phyloP scores from a whole-genome alignment of 345 rosid genomes.

The Linum tenue region DNA sequence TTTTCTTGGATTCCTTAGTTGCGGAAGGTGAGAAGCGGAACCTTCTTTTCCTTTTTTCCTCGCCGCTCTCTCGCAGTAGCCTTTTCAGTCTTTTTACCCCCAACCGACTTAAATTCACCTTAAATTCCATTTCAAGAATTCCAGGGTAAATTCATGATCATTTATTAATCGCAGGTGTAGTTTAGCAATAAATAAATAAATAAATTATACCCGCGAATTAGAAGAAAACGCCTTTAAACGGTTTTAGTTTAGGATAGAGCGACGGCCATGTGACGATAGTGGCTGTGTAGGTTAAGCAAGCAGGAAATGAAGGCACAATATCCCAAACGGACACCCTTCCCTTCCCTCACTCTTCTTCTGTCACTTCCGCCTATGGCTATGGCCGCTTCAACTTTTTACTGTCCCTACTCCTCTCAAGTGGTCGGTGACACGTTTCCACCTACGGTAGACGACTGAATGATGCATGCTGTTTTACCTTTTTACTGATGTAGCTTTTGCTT shows the following conservation, averaged over 20 bases:
- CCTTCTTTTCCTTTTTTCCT: slow-evolving; percentile 2
- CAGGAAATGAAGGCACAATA: neutral
- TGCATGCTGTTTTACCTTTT: neutral
- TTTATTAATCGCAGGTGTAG: too few species aligned
- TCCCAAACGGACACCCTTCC: neutral
- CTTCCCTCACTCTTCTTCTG: neutral
- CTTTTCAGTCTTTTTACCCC: slow-evolving; percentile 10
- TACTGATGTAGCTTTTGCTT: neutral
- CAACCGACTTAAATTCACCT: neutral
- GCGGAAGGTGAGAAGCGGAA: slow-evolving; percentile 1
- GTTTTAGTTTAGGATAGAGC: too few species aligned
- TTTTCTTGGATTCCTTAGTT: slow-evolving; percentile 22
- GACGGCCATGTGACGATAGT: neutral
- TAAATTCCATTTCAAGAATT: neutral
- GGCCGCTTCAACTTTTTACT: neutral
- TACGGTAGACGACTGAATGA: neutral
- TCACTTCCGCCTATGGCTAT: neutral
- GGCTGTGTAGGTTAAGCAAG: neutral
- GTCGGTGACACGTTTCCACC: neutral
- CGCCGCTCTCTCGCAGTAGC: slow-evolving; percentile 6
- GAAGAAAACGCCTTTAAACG: neutral
- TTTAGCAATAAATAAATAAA: too few species aligned
- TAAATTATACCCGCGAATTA: neutral
- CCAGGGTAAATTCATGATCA: too few species aligned
- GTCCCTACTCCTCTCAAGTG: neutral